phyloP scores from a whole-genome alignment of 2,329 filamentous ascomycete species.

The Penicillium sp. region DNA sequence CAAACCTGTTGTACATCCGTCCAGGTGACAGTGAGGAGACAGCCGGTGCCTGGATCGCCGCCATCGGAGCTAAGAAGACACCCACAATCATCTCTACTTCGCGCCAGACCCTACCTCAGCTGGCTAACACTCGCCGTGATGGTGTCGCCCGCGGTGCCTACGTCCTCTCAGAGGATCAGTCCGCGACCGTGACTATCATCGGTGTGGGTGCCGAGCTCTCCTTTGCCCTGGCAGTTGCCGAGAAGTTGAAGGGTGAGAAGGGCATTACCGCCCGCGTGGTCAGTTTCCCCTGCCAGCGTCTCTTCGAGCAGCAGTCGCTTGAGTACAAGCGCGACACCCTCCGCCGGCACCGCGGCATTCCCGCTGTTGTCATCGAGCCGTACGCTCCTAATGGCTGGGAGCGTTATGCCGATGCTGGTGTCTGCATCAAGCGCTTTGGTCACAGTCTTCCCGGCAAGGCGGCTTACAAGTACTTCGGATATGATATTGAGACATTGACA shows the following conservation, averaged over 20 bases:
- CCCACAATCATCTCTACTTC: constrained; percentile 54
- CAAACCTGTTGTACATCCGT: constrained; percentile 66
- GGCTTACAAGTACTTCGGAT: constrained; percentile 29
- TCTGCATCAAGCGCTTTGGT: constrained; percentile 56
- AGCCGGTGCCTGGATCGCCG: constrained; percentile 52
- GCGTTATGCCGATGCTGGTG: constrained; percentile 58
- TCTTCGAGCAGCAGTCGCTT: constrained; percentile 56
- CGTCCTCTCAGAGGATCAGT: constrained; percentile 44
- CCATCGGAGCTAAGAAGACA: constrained; percentile 46
- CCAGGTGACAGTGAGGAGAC: constrained; percentile 65
- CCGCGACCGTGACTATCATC: constrained; percentile 55
- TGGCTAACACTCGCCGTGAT: constrained; percentile 45
- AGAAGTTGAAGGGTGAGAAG: constrained; percentile 47
- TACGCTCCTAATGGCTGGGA: constrained; percentile 60
- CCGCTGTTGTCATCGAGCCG: constrained; percentile 57
- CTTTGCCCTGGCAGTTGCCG: constrained; percentile 53
- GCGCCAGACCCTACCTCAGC: constrained; percentile 51
- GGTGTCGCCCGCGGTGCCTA: constrained; percentile 51
- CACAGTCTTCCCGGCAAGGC: constrained; percentile 29
- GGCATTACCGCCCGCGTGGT: constrained; percentile 54
- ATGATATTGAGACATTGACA: constrained; percentile 24
- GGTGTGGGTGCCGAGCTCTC: constrained; percentile 59
- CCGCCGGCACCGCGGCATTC: constrained; percentile 45
- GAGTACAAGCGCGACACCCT: constrained; percentile 55
- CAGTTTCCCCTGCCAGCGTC: constrained; percentile 57